These are phyloP conservation scores for Fusarium circinatum DNA, from an alignment of 2,329 filamentous ascomycete species.

Conservation along the genomic window DNA sequence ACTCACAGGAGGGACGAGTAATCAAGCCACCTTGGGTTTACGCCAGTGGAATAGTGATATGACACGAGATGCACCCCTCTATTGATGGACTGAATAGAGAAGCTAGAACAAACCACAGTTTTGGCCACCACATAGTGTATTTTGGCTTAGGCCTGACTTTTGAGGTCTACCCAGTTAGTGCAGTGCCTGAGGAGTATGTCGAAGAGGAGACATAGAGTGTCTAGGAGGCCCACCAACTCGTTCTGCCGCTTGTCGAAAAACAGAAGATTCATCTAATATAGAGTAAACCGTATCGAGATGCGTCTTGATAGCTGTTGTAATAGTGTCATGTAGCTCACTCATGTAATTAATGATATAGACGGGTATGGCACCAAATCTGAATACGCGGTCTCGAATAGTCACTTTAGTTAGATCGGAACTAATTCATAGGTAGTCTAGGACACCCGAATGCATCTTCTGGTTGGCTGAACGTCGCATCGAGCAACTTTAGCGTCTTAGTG, in stretches of 20 bases:
- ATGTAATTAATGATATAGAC: neutral
- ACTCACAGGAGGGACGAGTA: neutral
- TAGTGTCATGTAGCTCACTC: fast-evolving
- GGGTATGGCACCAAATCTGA: neutral
- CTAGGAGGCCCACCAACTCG: neutral
- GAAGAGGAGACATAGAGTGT: neutral
- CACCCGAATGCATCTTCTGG: neutral
- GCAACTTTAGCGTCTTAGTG: neutral
- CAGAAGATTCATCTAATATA: fast-evolving
- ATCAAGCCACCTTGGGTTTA: neutral
- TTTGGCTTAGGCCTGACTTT: neutral
- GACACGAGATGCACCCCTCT: fast-evolving
- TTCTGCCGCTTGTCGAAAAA: fast-evolving
- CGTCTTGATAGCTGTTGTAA: fast-evolving
- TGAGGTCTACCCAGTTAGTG: neutral
- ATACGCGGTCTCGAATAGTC: neutral
- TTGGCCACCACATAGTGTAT: fast-evolving
- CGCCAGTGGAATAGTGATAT: neutral
- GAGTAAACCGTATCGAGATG: fast-evolving
- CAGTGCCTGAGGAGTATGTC: neutral
- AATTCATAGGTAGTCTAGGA: fast-evolving
- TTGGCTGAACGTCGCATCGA: neutral
- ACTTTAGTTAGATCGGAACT: neutral
- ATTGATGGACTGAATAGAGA: fast-evolving
- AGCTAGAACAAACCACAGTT: neutral